Evolutionary conservation across 78 protist genomes (phyloP).

Genomic region (Bigelowiella natans): DNA sequence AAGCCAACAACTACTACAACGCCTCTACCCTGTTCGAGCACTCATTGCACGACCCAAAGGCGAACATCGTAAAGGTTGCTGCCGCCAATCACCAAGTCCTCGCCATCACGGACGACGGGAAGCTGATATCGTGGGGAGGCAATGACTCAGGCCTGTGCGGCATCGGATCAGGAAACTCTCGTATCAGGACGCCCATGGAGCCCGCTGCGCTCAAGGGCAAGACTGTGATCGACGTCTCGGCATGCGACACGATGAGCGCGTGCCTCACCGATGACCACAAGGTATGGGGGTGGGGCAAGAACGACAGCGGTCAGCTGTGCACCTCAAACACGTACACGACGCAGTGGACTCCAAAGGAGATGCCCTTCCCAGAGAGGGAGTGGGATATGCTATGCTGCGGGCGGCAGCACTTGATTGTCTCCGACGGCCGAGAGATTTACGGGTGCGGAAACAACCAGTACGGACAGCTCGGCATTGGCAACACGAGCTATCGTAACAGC

Average conservation of each 20-base stretch:
- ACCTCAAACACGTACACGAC: neutral
- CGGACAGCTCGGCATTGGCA: neutral
- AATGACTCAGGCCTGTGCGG: neutral
- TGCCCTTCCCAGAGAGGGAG: neutral
- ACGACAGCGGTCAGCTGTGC: neutral
- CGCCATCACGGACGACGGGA: neutral
- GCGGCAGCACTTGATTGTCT: neutral
- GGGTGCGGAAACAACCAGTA: neutral
- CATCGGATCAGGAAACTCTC: neutral
- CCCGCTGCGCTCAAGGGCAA: neutral
- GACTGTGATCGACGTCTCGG: neutral
- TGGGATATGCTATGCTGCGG: neutral
- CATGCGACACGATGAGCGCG: neutral
- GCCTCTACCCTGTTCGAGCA: neutral
- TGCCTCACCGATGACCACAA: neutral
- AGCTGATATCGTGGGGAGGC: neutral
- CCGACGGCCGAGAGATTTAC: neutral
- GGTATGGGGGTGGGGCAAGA: neutral
- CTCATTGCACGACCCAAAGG: neutral
- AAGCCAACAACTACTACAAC: neutral
- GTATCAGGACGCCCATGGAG: neutral
- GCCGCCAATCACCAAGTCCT: neutral
- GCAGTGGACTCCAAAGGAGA: neutral
- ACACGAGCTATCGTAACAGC: neutral
- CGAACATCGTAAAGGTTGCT: neutral